Evolutionary conservation across 768 basidiomycete species (phyloP), one percentile per base, ranked within the genome.

Genomic region (Austroboletus eburneus): DNA sequence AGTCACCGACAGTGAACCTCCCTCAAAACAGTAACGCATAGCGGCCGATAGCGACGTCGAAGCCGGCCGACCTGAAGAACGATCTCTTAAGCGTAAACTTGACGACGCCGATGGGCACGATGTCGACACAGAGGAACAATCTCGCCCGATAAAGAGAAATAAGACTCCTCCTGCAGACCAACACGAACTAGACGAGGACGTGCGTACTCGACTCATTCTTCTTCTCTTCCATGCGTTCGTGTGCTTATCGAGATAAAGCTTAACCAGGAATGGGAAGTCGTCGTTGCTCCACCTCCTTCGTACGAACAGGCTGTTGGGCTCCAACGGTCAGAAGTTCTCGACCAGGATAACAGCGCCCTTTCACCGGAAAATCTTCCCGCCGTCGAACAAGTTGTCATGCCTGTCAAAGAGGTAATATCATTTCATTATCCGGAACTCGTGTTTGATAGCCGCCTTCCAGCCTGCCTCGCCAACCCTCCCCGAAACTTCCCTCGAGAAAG

Each of bases 161-260:
- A 71, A 56, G 59, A 76, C 74, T 29, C 73, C 73, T n/a, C 68
- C 73, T 16, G 42, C 54, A 10, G 65, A 70, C 45, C 54, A 52
- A 30, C 59, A 55, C 13, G 46, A 55, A 14, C 51, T 56, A 21
- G 63, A 61, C 45, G 68, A 55, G 14, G 62, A 61, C 46, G 60
- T 63, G 42, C 49, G 64, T 57, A 44, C 41, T 32, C 16, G 10
- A 40, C n/a, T 21, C 46, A 30, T 49, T 16, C 18, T 22, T 35
- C 18, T 34, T 21, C n/a, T 17, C 32, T 27, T n/a, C 22, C 46
- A 20, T 39, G 39, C 30, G 25, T 54, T 44, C 48, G 33, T 53
- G 38, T 50, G 36, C 52, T 64, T 55, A 64, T 54, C 52, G 35
- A 43, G 47, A 57, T 54, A 48, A 50, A 52, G 40, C 42, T 49